A percentile compares a stretch with the other conserved stretches of the same genome.
Evolutionary conservation across 495 filamentous ascomycete genomes (phyloP).

Genomic region (Viridothelium virens): DNA sequence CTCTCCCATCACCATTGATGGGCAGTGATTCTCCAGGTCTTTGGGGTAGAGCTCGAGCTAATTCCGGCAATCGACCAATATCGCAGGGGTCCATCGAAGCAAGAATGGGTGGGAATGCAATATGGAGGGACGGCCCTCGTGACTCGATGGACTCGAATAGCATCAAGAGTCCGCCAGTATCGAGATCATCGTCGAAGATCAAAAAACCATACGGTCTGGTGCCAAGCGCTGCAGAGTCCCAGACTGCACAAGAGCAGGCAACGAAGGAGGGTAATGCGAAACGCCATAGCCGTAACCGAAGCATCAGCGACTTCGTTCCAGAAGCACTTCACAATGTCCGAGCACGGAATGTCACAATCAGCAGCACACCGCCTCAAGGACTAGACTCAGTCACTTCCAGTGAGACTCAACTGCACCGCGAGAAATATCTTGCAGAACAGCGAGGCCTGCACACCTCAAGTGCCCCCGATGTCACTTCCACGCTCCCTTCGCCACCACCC

Average conservation of each 20-base stretch:
- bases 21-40: slow-evolving; percentile 60
- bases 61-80: slow-evolving; percentile 13
- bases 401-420: slow-evolving; percentile 58
- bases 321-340: slow-evolving; percentile 58
- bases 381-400: slow-evolving; percentile 35
- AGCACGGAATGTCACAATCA: slow-evolving; percentile 60
- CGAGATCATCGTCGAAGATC: slow-evolving; percentile 15
- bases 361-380: slow-evolving; percentile 10
- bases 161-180: slow-evolving; percentile 20
- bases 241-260: slow-evolving; percentile 32
- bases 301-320: slow-evolving; percentile 79
- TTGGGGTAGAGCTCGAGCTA: slow-evolving; percentile 30
- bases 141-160: slow-evolving; percentile 18
- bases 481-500: slow-evolving; percentile 23
- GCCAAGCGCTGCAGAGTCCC: slow-evolving; percentile 31
- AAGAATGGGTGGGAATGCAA: neutral
- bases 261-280: slow-evolving; percentile 35
- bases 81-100: slow-evolving; percentile 33
- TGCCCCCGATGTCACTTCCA: slow-evolving; percentile 35
- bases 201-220: slow-evolving; percentile 26
- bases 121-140: neutral
- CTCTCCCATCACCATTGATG: slow-evolving; percentile 80
- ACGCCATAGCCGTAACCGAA: slow-evolving; percentile 59
- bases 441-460: slow-evolving; percentile 46
- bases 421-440: slow-evolving; percentile 69